phyloP scores from a whole-genome alignment of 257 asterid species.

The Verbena officinalis region DNA sequence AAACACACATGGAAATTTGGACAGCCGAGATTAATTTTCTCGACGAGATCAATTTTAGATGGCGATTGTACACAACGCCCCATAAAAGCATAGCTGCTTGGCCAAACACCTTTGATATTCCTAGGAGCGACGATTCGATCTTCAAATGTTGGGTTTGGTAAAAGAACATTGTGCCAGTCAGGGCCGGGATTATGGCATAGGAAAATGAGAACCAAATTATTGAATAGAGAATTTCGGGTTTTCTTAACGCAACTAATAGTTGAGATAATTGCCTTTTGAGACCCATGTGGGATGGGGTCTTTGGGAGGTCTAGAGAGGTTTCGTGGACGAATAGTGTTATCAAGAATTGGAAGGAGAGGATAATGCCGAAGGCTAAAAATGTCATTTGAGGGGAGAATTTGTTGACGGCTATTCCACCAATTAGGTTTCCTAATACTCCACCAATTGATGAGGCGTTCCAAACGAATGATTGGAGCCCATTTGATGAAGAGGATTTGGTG shows the following conservation, averaged over 20 bases:
- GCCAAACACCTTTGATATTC: constrained; percentile 89
- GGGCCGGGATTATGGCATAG: constrained; percentile 77
- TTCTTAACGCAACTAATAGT: constrained; percentile 56
- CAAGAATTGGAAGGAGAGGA: constrained; percentile 67
- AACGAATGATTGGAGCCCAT: constrained; percentile 81
- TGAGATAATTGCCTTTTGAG: constrained; percentile 61
- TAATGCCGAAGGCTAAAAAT: constrained; percentile 59
- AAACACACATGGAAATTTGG: constrained; percentile 61
- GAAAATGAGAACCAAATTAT: constrained; percentile 81
- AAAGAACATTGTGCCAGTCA: constrained; percentile 91
- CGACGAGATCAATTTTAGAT: constrained; percentile 69
- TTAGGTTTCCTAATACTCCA: constrained; percentile 79
- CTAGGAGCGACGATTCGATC: constrained; percentile 78
- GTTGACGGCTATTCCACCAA: constrained; percentile 68
- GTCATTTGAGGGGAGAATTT: constrained; percentile 54
- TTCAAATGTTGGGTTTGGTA: constrained; percentile 86
- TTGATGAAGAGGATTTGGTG: constrained; percentile 56
- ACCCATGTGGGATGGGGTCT: constrained; percentile 44
- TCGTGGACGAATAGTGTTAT: constrained; percentile 62
- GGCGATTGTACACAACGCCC: constrained; percentile 70
- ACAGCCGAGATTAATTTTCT: constrained; percentile 69
- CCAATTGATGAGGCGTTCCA: constrained; percentile 94
- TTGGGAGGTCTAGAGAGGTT: constrained; percentile 72
- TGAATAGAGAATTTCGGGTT: constrained; percentile 68
- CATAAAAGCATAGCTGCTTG: constrained; percentile 92